Conservation (phyloP, 2,329 filamentous ascomycete species). For the Fusarium euwallaceae region DNA sequence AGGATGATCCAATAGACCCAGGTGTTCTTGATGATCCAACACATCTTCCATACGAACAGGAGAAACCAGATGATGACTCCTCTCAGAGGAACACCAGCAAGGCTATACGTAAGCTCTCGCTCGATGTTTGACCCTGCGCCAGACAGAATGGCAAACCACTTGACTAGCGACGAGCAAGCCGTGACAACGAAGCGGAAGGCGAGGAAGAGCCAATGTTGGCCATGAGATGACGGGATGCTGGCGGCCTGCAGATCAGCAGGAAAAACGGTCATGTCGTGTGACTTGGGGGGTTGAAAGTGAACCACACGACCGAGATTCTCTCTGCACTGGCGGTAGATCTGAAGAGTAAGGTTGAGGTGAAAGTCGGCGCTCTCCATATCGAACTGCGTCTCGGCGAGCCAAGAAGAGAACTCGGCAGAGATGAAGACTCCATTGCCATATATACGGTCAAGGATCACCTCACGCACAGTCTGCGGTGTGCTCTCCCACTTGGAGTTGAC, state of each 20-base stretch:
- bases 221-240: not conserved
- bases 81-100: constrained; percentile 5
- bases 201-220: not conserved
- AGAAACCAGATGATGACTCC: constrained; percentile 7
- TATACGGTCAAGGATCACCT: constrained; percentile 20
- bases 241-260: not conserved
- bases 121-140: constrained; percentile 28
- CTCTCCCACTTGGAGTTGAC: constrained; percentile 24
- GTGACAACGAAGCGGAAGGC: not conserved
- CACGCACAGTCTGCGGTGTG: constrained; percentile 19
- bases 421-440: constrained; percentile 13
- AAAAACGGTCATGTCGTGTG: not conserved
- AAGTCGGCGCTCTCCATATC: constrained; percentile 25
- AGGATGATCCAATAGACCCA: constrained; percentile 35
- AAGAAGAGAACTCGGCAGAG: constrained; percentile 12
- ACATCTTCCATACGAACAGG: constrained; percentile 17
- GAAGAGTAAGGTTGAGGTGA: constrained; percentile 19
- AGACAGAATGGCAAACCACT: constrained; percentile 30
- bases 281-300: not conserved
- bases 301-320: constrained; percentile 6
- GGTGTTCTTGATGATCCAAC: constrained; percentile 24
- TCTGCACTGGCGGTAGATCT: constrained; percentile 22
- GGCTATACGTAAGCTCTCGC: constrained; percentile 24
- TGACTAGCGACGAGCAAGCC: constrained; percentile 10
- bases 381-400: constrained; percentile 5